A percentile compares a stretch with the other conserved stretches of the same genome.
These are phyloP conservation scores for Flaveria bidentis DNA, from an alignment of 129 eudicot species.

Conservation along the genomic window DNA sequence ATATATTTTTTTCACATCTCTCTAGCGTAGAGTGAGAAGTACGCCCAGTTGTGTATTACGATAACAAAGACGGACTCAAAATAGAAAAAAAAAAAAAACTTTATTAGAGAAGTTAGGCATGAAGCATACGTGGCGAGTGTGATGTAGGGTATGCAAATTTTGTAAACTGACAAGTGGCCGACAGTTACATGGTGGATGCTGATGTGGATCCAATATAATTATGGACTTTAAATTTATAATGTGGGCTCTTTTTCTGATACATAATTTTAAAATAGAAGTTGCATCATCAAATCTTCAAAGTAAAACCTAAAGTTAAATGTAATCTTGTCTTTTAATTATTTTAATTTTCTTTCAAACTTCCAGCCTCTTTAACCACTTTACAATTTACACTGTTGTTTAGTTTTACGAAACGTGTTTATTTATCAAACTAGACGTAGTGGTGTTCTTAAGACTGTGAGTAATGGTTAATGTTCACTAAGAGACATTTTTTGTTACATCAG, in stretches of 20 bases:
- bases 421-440: too few species aligned
- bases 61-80: too few species aligned
- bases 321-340: slow-evolving; percentile 37
- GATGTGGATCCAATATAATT: slow-evolving; percentile 31
- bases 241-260: neutral
- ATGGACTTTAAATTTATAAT: slow-evolving; percentile 4
- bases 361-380: slow-evolving; percentile 28
- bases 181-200: slow-evolving; percentile 41
- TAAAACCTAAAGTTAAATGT: slow-evolving; percentile 39
- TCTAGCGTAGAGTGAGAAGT: too few species aligned
- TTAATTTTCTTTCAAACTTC: slow-evolving; percentile 28
- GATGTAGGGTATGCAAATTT: slow-evolving; percentile 23
- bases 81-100: too few species aligned
- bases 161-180: slow-evolving; percentile 37
- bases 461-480: too few species aligned
- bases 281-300: slow-evolving; percentile 46
- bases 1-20: too few species aligned
- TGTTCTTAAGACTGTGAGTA: too few species aligned
- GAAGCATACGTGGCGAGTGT: slow-evolving; percentile 36
- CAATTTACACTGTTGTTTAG: too few species aligned
- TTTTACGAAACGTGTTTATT: too few species aligned
- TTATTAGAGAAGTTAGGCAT: slow-evolving; percentile 22
- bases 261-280: slow-evolving; percentile 19
- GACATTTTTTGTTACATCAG: too few species aligned
- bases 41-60: too few species aligned